phyloP scores from a whole-genome alignment of 805 yeast genomes.

The Peterozyma xylosa region DNA sequence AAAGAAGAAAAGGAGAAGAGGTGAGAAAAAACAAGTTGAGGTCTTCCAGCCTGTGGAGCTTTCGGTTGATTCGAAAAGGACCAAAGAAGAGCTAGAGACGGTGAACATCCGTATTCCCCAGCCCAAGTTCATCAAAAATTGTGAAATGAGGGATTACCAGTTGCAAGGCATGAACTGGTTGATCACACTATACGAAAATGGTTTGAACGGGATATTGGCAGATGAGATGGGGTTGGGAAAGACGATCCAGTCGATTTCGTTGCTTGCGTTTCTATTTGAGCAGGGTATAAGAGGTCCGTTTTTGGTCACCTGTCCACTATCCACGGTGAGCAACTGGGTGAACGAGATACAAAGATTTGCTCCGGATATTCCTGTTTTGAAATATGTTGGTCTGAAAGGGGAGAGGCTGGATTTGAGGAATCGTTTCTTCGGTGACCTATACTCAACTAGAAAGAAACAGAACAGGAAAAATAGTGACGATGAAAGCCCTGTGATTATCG shows the following conservation, averaged over 20 bases:
- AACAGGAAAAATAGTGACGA: slow-evolving; percentile 10
- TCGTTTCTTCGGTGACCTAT: slow-evolving; percentile 11
- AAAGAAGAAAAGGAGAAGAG: slow-evolving; percentile 15
- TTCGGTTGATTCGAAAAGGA: slow-evolving; percentile 11
- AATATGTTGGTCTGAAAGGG: slow-evolving; percentile 58
- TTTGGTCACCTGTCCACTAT: slow-evolving; percentile 70
- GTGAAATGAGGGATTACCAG: slow-evolving; percentile 74
- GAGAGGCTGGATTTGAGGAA: slow-evolving; percentile 41
- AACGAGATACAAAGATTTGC: slow-evolving; percentile 67
- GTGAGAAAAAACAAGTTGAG: slow-evolving; percentile 10
- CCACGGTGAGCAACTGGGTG: slow-evolving; percentile 83
- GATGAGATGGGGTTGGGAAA: slow-evolving; percentile 98
- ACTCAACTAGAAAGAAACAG: slow-evolving; percentile 2
- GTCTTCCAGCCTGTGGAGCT: slow-evolving; percentile 4
- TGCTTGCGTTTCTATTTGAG: slow-evolving; percentile 68
- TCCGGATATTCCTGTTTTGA: slow-evolving; percentile 54
- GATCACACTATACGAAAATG: slow-evolving; percentile 82
- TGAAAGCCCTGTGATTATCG: slow-evolving; percentile 40
- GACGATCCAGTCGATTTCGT: slow-evolving; percentile 81
- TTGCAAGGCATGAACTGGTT: slow-evolving; percentile 90
- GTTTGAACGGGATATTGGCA: slow-evolving; percentile 89
- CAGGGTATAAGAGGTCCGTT: slow-evolving; percentile 77
- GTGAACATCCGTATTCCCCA: slow-evolving; percentile 23
- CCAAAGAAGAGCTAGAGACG: slow-evolving; percentile 11
- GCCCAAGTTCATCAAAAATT: slow-evolving; percentile 48